These are phyloP conservation scores for Boletus pseudopeckii DNA, from an alignment of 768 basidiomycete species.

Conservation along the genomic window DNA sequence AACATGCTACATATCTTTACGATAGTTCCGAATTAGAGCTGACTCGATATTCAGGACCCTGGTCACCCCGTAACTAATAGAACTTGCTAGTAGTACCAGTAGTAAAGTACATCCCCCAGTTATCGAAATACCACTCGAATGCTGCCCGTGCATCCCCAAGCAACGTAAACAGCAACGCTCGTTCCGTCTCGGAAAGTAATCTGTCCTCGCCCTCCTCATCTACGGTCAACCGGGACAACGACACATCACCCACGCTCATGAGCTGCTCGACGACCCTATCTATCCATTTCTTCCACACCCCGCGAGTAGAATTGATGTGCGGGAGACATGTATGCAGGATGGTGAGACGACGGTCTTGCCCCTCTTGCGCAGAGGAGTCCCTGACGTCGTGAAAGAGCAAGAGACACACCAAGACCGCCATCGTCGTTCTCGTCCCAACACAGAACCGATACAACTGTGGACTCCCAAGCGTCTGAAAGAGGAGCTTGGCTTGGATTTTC, in stretches of 20 bases:
- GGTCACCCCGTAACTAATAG: constrained; percentile 11
- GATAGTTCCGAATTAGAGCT: constrained; percentile 5
- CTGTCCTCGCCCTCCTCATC: constrained; percentile 1
- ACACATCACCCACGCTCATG: background rate
- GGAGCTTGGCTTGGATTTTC: constrained; percentile 19
- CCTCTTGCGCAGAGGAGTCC: constrained; percentile 9
- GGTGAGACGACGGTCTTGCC: constrained; percentile 14
- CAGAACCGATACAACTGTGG: constrained; percentile 13
- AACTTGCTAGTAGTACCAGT: background rate
- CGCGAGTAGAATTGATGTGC: constrained; percentile 10
- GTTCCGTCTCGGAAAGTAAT: constrained; percentile 6
- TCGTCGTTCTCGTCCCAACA: constrained; percentile 18
- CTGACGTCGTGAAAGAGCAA: constrained; percentile 13
- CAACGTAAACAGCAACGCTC: constrained; percentile 12
- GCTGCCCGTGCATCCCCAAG: constrained; percentile 22
- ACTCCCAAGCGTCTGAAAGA: constrained; percentile 12
- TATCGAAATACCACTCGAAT: constrained; percentile 19
- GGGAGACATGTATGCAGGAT: constrained; percentile 18
- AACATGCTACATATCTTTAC: constrained; percentile 15
- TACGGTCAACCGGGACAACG: constrained; percentile 5
- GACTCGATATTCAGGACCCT: constrained; percentile 26
- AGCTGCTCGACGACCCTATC: constrained; percentile 22
- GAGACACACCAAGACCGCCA: constrained; percentile 19
- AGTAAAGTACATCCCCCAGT: constrained; percentile 10
- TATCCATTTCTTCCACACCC: constrained; percentile 22